Evolutionary conservation across 345 rosid genomes (phyloP), one percentile per base, ranked within the genome.

Genomic region (Carallia brachiata): DNA sequence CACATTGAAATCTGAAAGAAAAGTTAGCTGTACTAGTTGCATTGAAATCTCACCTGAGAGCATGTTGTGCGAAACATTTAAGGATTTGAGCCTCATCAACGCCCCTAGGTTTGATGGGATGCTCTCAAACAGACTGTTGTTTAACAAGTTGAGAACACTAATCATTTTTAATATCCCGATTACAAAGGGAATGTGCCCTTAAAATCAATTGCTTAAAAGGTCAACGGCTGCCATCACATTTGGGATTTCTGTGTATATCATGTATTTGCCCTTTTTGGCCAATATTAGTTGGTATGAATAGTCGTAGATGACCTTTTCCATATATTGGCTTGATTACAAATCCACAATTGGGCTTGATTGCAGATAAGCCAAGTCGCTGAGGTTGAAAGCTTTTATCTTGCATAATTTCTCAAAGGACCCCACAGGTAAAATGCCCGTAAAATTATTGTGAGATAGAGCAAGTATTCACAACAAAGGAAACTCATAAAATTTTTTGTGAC

Each of bases 161-260:
- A 31, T 17, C 30, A 30, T 31, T 36, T 12, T 10, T 28, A 30
- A 32, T 12, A 2, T 30, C 13, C 57, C 40, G 6, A 65, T 65
- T 23, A 8, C 7, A 16, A 10, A 13, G 7, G 68, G 68, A 4
- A 66, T 66, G 3, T 56, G 53, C 3, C 71, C 71, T 57, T 57
- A 12, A n/a, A 68, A 58, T 68, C 23, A 15, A 6, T 68, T 58
- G 71, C 52, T 5, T 19, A 63, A 68, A 40, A 68, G 61, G 18
- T 68, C 71, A 18, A 58, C 40, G 17, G 30, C 44, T 1, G 16
- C 61, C 15, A 67, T 27, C 44, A 32, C 28, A n/a, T 16, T 7
- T 44, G 54, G 54, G 19, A 68, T 57, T 62, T 68, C 40, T 8
- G 3, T 6, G 17, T 57, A 68, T 17, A 56, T n/a, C 54, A 57